Evolutionary conservation across 1,284 basidiomycete genomes (phyloP), one percentile per base, ranked within the genome.

Genomic region (Termitomyces sp.): DNA sequence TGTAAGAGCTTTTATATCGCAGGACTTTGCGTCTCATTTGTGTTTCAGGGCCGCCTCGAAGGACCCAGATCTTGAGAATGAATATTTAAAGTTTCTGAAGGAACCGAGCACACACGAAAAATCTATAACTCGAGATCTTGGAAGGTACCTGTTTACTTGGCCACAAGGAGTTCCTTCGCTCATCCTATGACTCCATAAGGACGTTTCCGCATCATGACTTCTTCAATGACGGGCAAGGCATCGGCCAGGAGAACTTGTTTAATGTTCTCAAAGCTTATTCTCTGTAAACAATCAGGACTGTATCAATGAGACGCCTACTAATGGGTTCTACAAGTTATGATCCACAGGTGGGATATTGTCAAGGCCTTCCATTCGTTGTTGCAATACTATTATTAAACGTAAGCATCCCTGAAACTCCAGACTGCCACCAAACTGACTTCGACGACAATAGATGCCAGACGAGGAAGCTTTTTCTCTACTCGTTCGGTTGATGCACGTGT

Each of bases 261-360:
- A 97, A 97, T 67, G 95, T 99, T 44, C 79, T 97, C 39, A 98
- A 98, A 69, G 97, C 96, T 7, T 99, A 98, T 68, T 97, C 94
- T 28, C 66, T 99, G 80, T 89, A 69, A 41, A 31, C 13, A 19
- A 31, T 7, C 13, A 37, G 11, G 31, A 16, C n/a, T 19, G 14
- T 41, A 33, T 26, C 43, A 7, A 28, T 5, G 11, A 5, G 11
- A 13, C 21, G 9, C 16, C 31, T 7, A 3, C 49, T 49, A 31
- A 54, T 35, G 18, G 28, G 41, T 41, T 50, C 49, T 35, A n/a
- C 62, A 92, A 88, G 59, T n/a, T 94, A 95, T 69, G 96, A 99
- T 68, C 81, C 88, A 14, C 88, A 94, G 68, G 95, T 97, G 14
- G 96, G 96, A 2, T 99, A 99, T 65, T 98, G 95, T 59, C 96